phyloP scores from a whole-genome alignment of 805 yeast species.

The Candida jianshihensis region DNA sequence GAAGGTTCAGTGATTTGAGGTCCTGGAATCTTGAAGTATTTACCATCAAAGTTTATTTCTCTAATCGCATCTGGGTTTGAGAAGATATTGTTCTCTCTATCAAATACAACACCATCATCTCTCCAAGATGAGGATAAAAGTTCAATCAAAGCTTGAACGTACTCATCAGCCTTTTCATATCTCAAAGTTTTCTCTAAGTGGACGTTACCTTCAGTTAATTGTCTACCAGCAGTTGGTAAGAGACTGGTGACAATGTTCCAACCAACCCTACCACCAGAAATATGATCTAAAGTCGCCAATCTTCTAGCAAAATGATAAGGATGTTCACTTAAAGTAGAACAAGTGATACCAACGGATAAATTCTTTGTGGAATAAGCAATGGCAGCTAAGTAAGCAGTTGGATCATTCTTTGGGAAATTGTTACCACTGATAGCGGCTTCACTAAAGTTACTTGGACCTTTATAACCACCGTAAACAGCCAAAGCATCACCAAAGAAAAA shows the following conservation, averaged over 20 bases:
- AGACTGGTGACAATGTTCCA: background rate
- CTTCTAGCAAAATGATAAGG: conserved; percentile 2
- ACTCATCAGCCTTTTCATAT: conserved; percentile 1
- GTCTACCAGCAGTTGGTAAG: conserved; percentile 1
- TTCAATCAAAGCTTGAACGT: background rate
- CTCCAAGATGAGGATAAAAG: background rate
- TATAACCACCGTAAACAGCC: conserved; percentile 2
- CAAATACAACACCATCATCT: conserved; percentile 1
- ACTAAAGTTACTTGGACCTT: conserved; percentile 1
- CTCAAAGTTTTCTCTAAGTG: background rate
- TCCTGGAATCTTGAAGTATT: background rate
- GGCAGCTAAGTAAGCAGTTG: conserved; percentile 1
- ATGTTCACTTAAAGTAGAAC: background rate
- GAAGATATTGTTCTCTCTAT: background rate
- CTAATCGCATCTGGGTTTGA: conserved; percentile 1
- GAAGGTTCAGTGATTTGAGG: conserved; percentile 1
- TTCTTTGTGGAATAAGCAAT: conserved; percentile 1
- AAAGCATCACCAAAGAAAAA: conserved; percentile 1
- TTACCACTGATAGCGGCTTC: conserved; percentile 1
- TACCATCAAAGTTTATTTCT: conserved; percentile 1
- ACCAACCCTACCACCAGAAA: conserved; percentile 1
- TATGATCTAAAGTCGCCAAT: conserved; percentile 1
- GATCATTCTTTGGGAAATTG: conserved; percentile 2
- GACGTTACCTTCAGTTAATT: background rate
- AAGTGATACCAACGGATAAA: background rate